Conservation (phyloP, 306 rosid species). For the Lathyrus sativus region DNA sequence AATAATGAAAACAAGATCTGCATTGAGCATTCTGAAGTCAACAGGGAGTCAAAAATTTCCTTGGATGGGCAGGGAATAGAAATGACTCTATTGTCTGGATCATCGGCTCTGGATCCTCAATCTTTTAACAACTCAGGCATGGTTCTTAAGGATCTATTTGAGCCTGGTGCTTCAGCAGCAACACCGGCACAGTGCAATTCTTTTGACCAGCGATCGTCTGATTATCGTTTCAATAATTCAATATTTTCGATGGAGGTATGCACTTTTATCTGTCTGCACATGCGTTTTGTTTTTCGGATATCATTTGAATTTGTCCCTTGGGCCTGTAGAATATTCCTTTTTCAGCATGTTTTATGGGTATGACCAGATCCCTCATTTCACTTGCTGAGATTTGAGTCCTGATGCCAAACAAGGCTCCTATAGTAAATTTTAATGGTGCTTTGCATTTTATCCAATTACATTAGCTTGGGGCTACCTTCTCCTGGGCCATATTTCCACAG, state of each 20-base stretch:
- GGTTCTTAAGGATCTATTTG: slow-evolving; percentile 82
- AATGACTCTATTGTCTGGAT: slow-evolving; percentile 73
- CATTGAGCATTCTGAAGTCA: slow-evolving; percentile 47
- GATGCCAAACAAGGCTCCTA: not conserved
- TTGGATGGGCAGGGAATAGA: slow-evolving; percentile 65
- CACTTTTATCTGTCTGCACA: slow-evolving; percentile 3
- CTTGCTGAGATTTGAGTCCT: not conserved
- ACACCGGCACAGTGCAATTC: slow-evolving; percentile 61
- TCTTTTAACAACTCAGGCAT: slow-evolving; percentile 60
- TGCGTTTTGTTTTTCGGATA: slow-evolving; percentile 14
- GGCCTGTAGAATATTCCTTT: slow-evolving; percentile 6
- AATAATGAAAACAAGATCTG: slow-evolving; percentile 47
- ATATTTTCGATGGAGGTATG: slow-evolving; percentile 58
- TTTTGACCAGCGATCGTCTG: slow-evolving; percentile 60
- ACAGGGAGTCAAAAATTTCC: slow-evolving; percentile 50
- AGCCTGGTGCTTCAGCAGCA: slow-evolving; percentile 63
- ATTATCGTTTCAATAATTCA: slow-evolving; percentile 51
- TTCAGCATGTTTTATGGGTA: not conserved
- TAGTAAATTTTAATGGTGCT: slow-evolving; percentile 23
- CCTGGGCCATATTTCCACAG: not conserved
- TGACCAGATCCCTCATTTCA: slow-evolving; percentile 1
- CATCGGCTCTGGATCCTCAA: slow-evolving; percentile 61
- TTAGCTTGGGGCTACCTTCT: not conserved
- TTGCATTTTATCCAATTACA: slow-evolving; percentile 3
- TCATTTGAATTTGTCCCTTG: slow-evolving; percentile 4